Base-by-base conservation (phyloP, 2,329 filamentous ascomycete species). In the Epicoccum sorghinum region DNA sequence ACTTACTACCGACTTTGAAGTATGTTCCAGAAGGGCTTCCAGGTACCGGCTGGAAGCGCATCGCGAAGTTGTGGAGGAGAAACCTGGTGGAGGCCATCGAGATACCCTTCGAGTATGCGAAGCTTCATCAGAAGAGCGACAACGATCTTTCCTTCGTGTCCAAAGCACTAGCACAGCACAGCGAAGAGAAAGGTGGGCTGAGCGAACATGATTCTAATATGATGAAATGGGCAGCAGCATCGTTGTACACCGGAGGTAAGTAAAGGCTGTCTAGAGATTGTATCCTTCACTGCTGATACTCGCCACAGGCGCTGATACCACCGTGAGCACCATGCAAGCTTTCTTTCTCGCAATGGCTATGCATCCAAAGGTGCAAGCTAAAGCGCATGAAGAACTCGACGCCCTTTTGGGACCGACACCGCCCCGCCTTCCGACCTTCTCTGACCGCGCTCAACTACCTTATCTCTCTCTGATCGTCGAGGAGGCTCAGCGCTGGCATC, bases 321-420 rank as follows among this genome's bases (percentile, higher is more conserved):
- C 75, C 3, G 75, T 79, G 0, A 78, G 71, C 1, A 68, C 76
- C 0, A 57, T 80, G 3, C 59, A 67, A 27, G 66, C 60, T 0
- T 84, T 84, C 62, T 73, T 82, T 18, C 73, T 85, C 0, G 82
- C 81, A 0, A 84, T 84, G 66, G 77, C 74, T 13, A 72, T 82
- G n/a, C 80, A 79, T 29, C 79, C 79, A 4, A 60, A 66, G 2
- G 67, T 82, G 0, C 80, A 82, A 49, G 59, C 60, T 13, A 83
- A 82, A 57, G 80, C 78, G 0, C 77, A 78, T 56, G 68, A 66
- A 7, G 73, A 79, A 41, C 64, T 85, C 10, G 82, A 85, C 52
- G 60, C 66, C 3, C 77, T 83, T 0, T 74, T 83, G 9, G 80
- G 80, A 4, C 66, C 72, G 33, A 23, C 30, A 10, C 40, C 40